A percentile compares a stretch with the other conserved stretches of the same genome.
Conservation (phyloP, 129 eudicot species). For the Ambrosia trifida region DNA sequence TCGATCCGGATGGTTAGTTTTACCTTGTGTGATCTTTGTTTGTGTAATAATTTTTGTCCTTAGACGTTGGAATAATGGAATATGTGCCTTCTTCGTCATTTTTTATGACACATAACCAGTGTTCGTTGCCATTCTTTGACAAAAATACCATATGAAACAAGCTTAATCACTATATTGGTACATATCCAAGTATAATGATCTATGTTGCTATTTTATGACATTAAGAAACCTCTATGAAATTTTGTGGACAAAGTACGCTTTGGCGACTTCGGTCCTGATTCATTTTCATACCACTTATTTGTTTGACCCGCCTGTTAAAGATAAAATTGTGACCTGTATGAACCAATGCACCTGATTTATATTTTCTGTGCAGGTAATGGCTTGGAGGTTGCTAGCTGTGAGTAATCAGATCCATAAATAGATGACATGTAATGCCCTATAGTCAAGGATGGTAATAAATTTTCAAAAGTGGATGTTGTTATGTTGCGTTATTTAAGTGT, state of each 20-base stretch:
- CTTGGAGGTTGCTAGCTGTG: slow-evolving; percentile 73
- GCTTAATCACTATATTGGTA: too few species aligned
- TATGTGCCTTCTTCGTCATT: too few species aligned
- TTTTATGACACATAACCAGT: too few species aligned
- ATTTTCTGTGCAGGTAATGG: slow-evolving; percentile 76
- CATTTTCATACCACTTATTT: neutral
- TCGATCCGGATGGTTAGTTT: slow-evolving; percentile 92
- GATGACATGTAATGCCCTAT: neutral
- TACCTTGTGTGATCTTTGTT: neutral
- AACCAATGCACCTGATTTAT: neutral
- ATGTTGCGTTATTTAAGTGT: too few species aligned
- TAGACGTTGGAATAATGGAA: too few species aligned
- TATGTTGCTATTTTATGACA: too few species aligned
- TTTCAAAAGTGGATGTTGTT: neutral
- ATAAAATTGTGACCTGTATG: neutral
- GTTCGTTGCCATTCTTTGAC: too few species aligned
- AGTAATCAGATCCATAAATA: neutral
- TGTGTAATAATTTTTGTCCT: neutral
- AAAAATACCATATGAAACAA: too few species aligned
- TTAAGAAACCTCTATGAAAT: too few species aligned
- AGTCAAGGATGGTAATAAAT: neutral
- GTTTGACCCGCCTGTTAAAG: neutral
- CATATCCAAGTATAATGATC: too few species aligned
- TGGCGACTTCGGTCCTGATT: too few species aligned
- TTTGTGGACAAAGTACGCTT: neutral